Evolutionary conservation across 2,329 filamentous ascomycete species (phyloP), one percentile per base, ranked within the genome.

Genomic region (Akanthomyces muscarius): DNA sequence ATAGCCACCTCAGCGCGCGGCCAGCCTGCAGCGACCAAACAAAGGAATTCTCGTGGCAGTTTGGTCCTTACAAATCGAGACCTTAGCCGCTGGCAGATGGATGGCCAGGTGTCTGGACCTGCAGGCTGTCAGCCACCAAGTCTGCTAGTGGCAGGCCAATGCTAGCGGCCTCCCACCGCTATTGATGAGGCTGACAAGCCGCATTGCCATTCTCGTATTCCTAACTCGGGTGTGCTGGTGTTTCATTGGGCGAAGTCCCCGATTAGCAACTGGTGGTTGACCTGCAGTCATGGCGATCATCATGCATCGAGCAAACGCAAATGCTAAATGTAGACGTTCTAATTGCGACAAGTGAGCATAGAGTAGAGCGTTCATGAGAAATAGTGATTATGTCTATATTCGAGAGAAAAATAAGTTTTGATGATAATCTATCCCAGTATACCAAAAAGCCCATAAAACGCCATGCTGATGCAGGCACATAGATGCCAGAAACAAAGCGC

Each of bases 391-490:
- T 42, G 33, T 59, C 55, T 59, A 41, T 58, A 47, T 41, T 50
- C 36, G n/a, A 23, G 33, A 41, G 25, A 42, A 21, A 50, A 36
- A 16, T 4, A 57, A 41, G n/a, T 16, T 57, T n/a, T 25, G 16
- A 56, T 28, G 2, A 42, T 30, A 4, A 23, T 44, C 3, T 23
- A 47, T 23, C 36, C 47, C 8, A 51, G 41, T 48, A n/a, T 25
- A 30, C 36, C n/a, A 18, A 23, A 33, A 48, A 42, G 28, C n/a
- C 57, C 25, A 11, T 23, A 10, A 16, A 60, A 60, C 57, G 57
- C 57, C 57, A 44, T 60, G 57, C 57, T 60, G 56, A 59, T 57
- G 54, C 54, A 23, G 38, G 54, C 54, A 23, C 23, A 42, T 28
- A 57, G 44, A 57, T 36, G 42, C 54, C 10, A 25, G n/a, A 55